Conservation (phyloP, 371 early-diverging fungal species). For the Basidiobolus meristosporus region DNA sequence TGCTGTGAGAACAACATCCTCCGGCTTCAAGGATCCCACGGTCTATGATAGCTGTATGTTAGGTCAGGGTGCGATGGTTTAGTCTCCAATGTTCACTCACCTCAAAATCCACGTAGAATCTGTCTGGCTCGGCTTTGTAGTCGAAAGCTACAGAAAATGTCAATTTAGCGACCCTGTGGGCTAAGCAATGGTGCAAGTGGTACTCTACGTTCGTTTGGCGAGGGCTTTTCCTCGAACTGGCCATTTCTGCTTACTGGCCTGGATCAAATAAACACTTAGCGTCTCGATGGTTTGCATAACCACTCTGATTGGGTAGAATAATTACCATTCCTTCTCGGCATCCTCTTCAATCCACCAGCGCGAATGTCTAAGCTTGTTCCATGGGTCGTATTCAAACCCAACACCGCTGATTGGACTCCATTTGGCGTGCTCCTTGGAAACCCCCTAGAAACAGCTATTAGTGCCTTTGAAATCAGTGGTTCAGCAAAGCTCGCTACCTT, state of each 20-base stretch:
- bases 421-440: conserved; percentile 74
- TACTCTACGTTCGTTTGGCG: conserved; percentile 33
- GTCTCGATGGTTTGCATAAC: not conserved
- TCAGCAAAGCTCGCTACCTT: conserved; percentile 18
- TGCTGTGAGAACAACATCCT: conserved; percentile 65
- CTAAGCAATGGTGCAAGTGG: not conserved
- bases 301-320: not conserved
- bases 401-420: conserved; percentile 94
- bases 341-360: conserved; percentile 92
- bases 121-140: conserved; percentile 64
- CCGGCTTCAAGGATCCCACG: conserved; percentile 74
- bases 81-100: conserved; percentile 9
- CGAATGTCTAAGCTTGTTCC: conserved; percentile 85
- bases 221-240: conserved; percentile 35
- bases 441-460: no score
- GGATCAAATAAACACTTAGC: not conserved
- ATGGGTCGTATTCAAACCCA: conserved; percentile 93
- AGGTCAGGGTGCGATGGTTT: not conserved
- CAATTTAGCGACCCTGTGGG: not conserved
- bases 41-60: conserved; percentile 16
- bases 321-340: conserved; percentile 59
- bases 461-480: not conserved
- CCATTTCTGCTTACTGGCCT: conserved; percentile 64
- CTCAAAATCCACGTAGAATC: conserved; percentile 82
- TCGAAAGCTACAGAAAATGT: conserved; percentile 42